Conservation (phyloP, 129 eudicot genomes). For the Rutidosis leptorrhynchoides region DNA sequence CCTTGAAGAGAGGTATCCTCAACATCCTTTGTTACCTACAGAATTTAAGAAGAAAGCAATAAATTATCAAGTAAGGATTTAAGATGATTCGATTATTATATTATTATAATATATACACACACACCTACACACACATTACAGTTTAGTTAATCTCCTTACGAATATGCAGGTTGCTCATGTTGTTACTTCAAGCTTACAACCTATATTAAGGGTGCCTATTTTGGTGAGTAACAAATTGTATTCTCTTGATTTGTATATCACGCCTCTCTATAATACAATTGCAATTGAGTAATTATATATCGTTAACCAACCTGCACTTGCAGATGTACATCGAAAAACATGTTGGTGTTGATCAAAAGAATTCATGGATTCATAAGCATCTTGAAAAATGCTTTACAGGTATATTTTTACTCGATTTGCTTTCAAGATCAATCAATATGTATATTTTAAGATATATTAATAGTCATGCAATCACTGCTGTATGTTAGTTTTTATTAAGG, state of each 20-base stretch:
- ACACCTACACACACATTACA: background rate
- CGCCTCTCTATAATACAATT: background rate
- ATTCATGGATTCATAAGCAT: slow-evolving; percentile 49
- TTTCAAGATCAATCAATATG: no score
- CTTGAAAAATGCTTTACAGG: slow-evolving; percentile 58
- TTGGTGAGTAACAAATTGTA: slow-evolving; percentile 33
- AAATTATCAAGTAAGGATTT: slow-evolving; percentile 55
- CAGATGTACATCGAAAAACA: slow-evolving; percentile 42
- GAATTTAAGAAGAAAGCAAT: slow-evolving; percentile 49
- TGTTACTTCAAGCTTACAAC: slow-evolving; percentile 67
- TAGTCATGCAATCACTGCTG: background rate
- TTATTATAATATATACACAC: no score
- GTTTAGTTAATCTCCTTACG: background rate
- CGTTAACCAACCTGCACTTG: background rate
- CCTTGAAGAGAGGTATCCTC: slow-evolving; percentile 76
- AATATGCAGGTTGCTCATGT: slow-evolving; percentile 62
- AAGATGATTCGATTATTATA: no score
- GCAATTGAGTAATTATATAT: background rate
- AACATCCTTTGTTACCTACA: slow-evolving; percentile 56
- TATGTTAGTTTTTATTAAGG: background rate
- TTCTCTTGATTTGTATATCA: background rate
- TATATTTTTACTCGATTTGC: no score
- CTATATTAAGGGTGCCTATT: slow-evolving; percentile 47
- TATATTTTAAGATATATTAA: background rate
- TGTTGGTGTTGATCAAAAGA: slow-evolving; percentile 41